Conservation (phyloP, 1,284 basidiomycete genomes). For the Dichomitus squalens region DNA sequence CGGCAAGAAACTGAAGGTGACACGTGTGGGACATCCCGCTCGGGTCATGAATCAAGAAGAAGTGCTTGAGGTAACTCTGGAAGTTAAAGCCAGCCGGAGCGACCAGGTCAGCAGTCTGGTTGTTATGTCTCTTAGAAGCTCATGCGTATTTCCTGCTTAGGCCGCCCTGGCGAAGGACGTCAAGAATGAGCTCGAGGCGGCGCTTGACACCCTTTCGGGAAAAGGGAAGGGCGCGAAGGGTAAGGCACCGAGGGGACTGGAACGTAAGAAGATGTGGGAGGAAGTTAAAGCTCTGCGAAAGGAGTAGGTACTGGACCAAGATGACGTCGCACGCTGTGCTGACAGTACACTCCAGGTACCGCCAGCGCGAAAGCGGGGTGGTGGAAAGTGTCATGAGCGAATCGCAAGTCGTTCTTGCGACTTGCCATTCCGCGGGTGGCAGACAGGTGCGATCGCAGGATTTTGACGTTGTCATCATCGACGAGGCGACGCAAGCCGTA, state of each 20-base stretch:
- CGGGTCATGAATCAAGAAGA: conserved; percentile 77
- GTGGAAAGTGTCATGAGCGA: conserved; percentile 78
- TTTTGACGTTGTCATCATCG: conserved; percentile 94
- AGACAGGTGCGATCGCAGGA: conserved; percentile 72
- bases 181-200: conserved; percentile 78
- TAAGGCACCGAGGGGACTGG: conserved; percentile 69
- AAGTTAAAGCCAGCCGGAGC: conserved; percentile 80
- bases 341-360: conserved; percentile 56
- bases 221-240: conserved; percentile 81
- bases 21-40: conserved; percentile 91
- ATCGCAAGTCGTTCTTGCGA: conserved; percentile 87
- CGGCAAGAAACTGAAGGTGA: conserved; percentile 57
- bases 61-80: conserved; percentile 82
- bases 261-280: conserved; percentile 89
- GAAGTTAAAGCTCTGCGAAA: conserved; percentile 89
- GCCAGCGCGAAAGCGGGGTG: conserved; percentile 84
- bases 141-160: conserved; percentile 18
- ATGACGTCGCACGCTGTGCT: not conserved
- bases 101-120: conserved; percentile 55
- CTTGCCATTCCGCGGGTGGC: conserved; percentile 90
- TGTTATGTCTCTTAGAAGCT: not conserved
- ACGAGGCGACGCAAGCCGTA: conserved; percentile 96
- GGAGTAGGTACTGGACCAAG: conserved; percentile 61
- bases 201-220: conserved; percentile 68
- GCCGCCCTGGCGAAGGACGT: conserved; percentile 84